Evolutionary conservation across 2,329 filamentous ascomycete species (phyloP), one percentile per base, ranked within the genome.

Genomic region (Botryosphaeria dothidea): DNA sequence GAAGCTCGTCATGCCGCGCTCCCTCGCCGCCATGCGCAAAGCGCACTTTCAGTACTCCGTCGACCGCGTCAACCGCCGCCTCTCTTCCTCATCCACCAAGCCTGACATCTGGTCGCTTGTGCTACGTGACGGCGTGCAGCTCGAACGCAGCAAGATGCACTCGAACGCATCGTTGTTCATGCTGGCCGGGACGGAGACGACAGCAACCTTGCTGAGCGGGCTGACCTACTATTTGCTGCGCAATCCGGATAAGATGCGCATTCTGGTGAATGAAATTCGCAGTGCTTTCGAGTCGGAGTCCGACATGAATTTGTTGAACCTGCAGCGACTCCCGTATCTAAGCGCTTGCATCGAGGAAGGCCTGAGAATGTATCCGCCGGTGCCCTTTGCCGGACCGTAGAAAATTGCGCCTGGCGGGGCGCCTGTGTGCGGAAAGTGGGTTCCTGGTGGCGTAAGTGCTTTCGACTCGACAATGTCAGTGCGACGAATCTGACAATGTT

Each of bases 351-450:
- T 82, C 6, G 75, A 80, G 29, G 80, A 82, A 66, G 77, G 73
- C 0, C 68, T 83, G 3, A 71, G 82, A 3, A 72, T 80, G 11
- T 80, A 80, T 68, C 81, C 81, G 4, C 80, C 81, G 0, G 74
- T 82, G 2, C 72, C 79, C 1, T 66, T 69, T 11, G 74, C 76
- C 1, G 64, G 77, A 6, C 71, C 75, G 5, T 71, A 78, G 8
- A 5, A 31, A 17, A 56, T 67, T 0, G 68, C 69, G 0, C 73
- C 74, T 6, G 51, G 66, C 5, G 76, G 73, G 8, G 77, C 67
- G 1, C 54, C 27, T 13, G 38, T 74, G 27, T 58, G 68, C 67
- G 25, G 71, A 71, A 65, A 65, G 68, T 68, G 45, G 17, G 43
- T 43, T 15, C n/a, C 25, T 13, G 54, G 78, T 17, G 69, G 67